Base-by-base conservation (phyloP, 2,329 filamentous ascomycete species). In the Botryotinia convoluta region DNA sequence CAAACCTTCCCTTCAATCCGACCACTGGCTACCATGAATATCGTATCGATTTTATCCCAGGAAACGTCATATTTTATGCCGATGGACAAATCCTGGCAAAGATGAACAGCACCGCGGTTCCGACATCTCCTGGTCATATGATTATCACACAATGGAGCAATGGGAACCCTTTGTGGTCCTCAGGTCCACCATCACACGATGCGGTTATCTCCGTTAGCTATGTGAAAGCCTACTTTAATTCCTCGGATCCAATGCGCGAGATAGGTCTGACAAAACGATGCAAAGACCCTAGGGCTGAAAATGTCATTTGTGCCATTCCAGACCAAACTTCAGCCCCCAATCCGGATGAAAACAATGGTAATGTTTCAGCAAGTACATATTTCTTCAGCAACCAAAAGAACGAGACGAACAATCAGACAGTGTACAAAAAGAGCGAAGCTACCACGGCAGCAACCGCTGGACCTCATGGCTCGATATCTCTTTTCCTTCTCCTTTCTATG, bases 171-270 rank as follows among this genome's bases (percentile, higher is more conserved):
- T 79, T 84, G 2, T 95, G 93, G 93, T 92, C 90, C 59, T 89
- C 85, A 20, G 93, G 92, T 0, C 93, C 93, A 4, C 92, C 93
- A 0, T 76, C 77, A 0, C 75, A 84, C 48, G 90, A 94, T 77
- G 88, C 92, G 0, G 82, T 86, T 29, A 84, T 93, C 77, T 88
- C 86, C 10, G 85, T 95, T 37, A 87, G 85, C 54, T 94, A 94
- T 78, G 86, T 94, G 73, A 93, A 93, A 81, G 90, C 90, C 0
- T 95, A 95, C 81, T 95, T 94, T 84, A 95, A 95, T 84, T 90
- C 90, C 26, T 90, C 90, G 4, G 77, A 84, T 32, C 75, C 78
- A 3, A 75, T 42, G 45, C 76, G 79, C 51, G 80, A 83, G 65
- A 76, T 75, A 22, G 85, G 86, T 74, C 84, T 82, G 77, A 73